Percentiles rank a stretch among this genome's conserved stretches.
These are phyloP conservation scores for Chalara sp. DNA, from an alignment of 2,329 filamentous ascomycete species.

Conservation along the genomic window DNA sequence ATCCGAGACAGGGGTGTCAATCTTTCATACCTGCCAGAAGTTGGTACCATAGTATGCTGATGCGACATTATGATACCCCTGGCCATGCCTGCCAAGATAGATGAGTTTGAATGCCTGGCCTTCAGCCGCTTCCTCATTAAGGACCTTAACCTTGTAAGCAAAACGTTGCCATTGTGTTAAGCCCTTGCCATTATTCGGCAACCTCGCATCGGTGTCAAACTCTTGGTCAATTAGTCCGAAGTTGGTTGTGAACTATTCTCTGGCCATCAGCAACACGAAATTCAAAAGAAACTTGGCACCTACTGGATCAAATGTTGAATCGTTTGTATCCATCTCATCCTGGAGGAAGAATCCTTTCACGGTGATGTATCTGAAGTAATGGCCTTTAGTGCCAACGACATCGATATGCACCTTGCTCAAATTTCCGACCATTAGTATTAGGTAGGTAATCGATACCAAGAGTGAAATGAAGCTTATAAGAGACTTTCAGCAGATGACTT, in stretches of 20 bases:
- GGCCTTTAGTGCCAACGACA: too few species aligned
- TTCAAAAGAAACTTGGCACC: constrained; percentile 17
- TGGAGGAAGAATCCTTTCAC: constrained; percentile 58
- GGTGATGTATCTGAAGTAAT: constrained; percentile 48
- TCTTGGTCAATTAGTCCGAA: constrained; percentile 59
- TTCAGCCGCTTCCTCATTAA: constrained; percentile 41
- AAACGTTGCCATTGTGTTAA: constrained; percentile 62
- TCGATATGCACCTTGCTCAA: too few species aligned
- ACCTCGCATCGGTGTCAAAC: constrained; percentile 46
- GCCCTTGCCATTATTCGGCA: constrained; percentile 26
- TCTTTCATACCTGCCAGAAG: constrained; percentile 53
- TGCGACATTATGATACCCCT: constrained; percentile 32
- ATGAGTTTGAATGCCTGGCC: constrained; percentile 57
- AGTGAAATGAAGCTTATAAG: too few species aligned
- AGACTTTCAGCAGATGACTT: too few species aligned
- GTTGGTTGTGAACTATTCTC: constrained; percentile 44
- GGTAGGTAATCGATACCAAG: too few species aligned
- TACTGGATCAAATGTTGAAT: constrained; percentile 58
- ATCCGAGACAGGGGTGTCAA: background rate
- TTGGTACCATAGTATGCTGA: constrained; percentile 61
- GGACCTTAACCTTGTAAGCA: constrained; percentile 43
- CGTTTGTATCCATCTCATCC: constrained; percentile 49
- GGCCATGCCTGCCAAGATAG: constrained; percentile 39
- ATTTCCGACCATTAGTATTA: too few species aligned
- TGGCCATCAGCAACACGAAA: background rate